A percentile compares a stretch with the other conserved stretches of the same genome.
Evolutionary conservation across 345 rosid genomes (phyloP).

Genomic region (Arabis alpina): DNA sequence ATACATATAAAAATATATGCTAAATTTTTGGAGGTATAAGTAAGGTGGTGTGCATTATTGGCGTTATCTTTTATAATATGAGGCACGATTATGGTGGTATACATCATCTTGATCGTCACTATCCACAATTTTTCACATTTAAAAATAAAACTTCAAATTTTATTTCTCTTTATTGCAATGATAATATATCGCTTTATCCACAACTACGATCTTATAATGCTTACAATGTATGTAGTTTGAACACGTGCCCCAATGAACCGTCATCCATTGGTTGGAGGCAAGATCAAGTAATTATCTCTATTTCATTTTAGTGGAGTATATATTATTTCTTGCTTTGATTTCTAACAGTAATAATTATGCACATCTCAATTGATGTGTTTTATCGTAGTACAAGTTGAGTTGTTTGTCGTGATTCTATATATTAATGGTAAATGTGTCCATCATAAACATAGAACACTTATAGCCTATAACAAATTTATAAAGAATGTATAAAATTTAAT

Average conservation of each 20-base stretch:
- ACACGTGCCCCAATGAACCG: slow-evolving; percentile 39
- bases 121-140: slow-evolving; percentile 24
- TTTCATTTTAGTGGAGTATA: neutral
- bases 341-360: neutral
- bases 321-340: slow-evolving; percentile 3
- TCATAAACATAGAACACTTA: too few species aligned
- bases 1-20: neutral
- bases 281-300: neutral
- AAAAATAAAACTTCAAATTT: neutral
- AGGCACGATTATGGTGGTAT: slow-evolving; percentile 44
- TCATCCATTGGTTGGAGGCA: slow-evolving; percentile 10
- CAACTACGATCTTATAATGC: slow-evolving; percentile 19
- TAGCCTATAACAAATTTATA: too few species aligned
- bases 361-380: too few species aligned
- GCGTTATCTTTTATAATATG: slow-evolving; percentile 27
- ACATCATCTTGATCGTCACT: slow-evolving; percentile 46
- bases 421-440: too few species aligned
- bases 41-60: slow-evolving; percentile 45
- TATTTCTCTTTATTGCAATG: slow-evolving; percentile 24
- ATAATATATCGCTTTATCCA: slow-evolving; percentile 28
- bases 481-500: too few species aligned
- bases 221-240: slow-evolving; percentile 24
- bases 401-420: too few species aligned
- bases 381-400: too few species aligned
- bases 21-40: slow-evolving; percentile 35